Conservation (phyloP, 2,329 filamentous ascomycete genomes). For the Atkinsonella texensis region DNA sequence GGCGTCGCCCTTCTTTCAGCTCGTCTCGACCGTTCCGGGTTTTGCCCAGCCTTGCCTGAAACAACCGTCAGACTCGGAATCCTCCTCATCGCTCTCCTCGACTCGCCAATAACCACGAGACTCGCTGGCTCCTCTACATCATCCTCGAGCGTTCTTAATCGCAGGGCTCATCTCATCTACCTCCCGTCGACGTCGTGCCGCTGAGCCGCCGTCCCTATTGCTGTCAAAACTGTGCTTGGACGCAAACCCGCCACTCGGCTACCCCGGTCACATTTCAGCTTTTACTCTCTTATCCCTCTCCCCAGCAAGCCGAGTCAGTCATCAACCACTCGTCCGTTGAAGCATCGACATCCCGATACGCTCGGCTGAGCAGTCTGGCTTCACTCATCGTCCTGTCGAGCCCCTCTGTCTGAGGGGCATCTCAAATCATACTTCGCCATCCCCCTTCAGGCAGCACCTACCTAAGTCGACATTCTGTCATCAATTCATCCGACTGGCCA, state of each 20-base stretch:
- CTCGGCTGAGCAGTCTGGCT: constrained; percentile 4
- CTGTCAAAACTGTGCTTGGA: constrained; percentile 2
- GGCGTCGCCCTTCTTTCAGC: constrained; percentile 1
- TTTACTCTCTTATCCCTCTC: not conserved
- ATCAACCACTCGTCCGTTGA: not conserved
- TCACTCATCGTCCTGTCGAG: constrained; percentile 1
- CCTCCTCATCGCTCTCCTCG: constrained; percentile 6
- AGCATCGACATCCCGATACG: not conserved
- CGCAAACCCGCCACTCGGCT: constrained; percentile 7
- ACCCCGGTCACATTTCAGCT: constrained; percentile 1
- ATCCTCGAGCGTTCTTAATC: constrained; percentile 4
- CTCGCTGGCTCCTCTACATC: constrained; percentile 6
- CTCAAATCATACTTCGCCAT: not conserved
- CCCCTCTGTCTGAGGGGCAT: constrained; percentile 8
- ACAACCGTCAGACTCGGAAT: constrained; percentile 9
- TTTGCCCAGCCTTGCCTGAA: constrained; percentile 14
- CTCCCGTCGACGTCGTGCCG: not conserved
- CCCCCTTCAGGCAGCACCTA: not conserved
- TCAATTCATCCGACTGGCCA: not conserved
- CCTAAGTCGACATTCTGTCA: not conserved
- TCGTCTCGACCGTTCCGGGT: not conserved
- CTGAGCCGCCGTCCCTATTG: not conserved
- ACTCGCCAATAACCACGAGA: constrained; percentile 1
- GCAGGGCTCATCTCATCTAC: constrained; percentile 3
- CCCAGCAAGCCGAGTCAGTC: not conserved